Evolutionary conservation across 805 yeast genomes (phyloP).

Genomic region (Teunomyces aglyptinius): DNA sequence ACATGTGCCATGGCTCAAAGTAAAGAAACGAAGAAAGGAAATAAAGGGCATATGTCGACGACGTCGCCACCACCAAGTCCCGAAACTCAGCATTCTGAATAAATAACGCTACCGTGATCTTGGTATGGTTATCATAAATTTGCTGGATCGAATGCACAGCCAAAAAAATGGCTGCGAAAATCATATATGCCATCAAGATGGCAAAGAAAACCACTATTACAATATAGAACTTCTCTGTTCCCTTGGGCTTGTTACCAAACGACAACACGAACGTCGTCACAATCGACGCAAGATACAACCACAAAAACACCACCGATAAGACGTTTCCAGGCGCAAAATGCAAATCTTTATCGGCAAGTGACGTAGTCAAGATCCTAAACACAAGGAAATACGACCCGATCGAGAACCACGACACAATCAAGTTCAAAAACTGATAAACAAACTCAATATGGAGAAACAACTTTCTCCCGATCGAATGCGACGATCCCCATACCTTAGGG

Average conservation of each 20-base stretch:
- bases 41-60: slow-evolving; percentile 61
- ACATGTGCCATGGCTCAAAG: slow-evolving; percentile 66
- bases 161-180: slow-evolving; percentile 56
- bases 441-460: slow-evolving; percentile 54
- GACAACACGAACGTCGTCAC: slow-evolving; percentile 60
- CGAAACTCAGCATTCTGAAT: slow-evolving; percentile 46
- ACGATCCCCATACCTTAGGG: slow-evolving; percentile 52
- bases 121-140: slow-evolving; percentile 32
- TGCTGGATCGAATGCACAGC: slow-evolving; percentile 50
- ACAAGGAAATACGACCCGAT: slow-evolving; percentile 63
- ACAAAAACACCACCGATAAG: slow-evolving; percentile 51
- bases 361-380: slow-evolving; percentile 59
- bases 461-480: slow-evolving; percentile 51
- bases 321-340: slow-evolving; percentile 45
- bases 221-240: slow-evolving; percentile 54
- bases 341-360: slow-evolving; percentile 37
- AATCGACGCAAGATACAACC: slow-evolving; percentile 56
- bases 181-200: slow-evolving; percentile 56
- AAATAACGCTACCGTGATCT: slow-evolving; percentile 45
- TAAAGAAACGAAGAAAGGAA: slow-evolving; percentile 57
- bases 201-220: slow-evolving; percentile 57
- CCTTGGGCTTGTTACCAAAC: slow-evolving; percentile 64
- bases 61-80: slow-evolving; percentile 55
- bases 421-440: slow-evolving; percentile 51
- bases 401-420: slow-evolving; percentile 62